A percentile compares a stretch with the other conserved stretches of the same genome.
These are phyloP conservation scores for Pythium rhizo-oryzae DNA, from an alignment of 352 stramenopile genomes.

Conservation along the genomic window DNA sequence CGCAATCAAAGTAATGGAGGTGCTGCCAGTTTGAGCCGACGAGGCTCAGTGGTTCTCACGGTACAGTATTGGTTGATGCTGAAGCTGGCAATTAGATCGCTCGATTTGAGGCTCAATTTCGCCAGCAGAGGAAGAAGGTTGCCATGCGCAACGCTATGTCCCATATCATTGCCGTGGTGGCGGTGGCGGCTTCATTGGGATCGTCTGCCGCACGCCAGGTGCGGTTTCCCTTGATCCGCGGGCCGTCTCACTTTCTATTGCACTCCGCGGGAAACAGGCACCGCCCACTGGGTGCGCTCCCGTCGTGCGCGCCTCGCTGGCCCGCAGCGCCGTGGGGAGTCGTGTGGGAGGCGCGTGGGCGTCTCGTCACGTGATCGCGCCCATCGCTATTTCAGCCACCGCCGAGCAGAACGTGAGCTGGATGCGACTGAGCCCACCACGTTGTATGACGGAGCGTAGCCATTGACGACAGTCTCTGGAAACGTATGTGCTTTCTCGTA, in stretches of 20 bases:
- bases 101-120: no score
- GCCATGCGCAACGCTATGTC: not conserved
- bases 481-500: no score
- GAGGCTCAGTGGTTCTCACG: not conserved
- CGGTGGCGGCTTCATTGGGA: not conserved
- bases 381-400: not conserved
- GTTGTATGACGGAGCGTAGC: not conserved
- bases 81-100: no score
- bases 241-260: not conserved
- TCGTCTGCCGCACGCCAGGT: not conserved
- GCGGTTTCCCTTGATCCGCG: not conserved
- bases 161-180: no score
- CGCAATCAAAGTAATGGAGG: constrained; percentile 20
- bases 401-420: not conserved
- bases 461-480: not conserved
- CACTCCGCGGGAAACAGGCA: not conserved
- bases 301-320: not conserved
- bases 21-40: constrained; percentile 19
- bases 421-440: not conserved
- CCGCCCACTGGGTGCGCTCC: not conserved
- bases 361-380: not conserved
- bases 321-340: no score
- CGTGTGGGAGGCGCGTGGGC: no score
- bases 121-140: no score
- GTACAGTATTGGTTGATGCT: no score